phyloP scores from a whole-genome alignment of 108 stramenopile species.

The Skeletonema menzelii region DNA sequence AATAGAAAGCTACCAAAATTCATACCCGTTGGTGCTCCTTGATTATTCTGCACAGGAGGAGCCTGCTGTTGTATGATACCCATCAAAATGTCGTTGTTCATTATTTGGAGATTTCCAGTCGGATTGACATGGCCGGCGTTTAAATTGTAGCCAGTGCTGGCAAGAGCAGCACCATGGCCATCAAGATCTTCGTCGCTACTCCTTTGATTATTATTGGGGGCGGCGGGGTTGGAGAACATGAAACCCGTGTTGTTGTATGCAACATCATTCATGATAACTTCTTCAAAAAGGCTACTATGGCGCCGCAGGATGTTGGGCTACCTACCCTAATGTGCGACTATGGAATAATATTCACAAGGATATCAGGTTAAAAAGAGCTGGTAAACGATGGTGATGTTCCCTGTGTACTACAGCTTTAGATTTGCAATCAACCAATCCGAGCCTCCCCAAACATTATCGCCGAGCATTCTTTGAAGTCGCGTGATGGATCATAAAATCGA shows the following conservation, averaged over 20 bases:
- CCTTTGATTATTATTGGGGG: neutral
- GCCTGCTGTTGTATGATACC: slow-evolving; percentile 2
- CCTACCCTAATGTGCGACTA: too few relatives aligned
- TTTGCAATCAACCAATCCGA: too few relatives aligned
- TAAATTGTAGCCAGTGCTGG: slow-evolving; percentile 2
- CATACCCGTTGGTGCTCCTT: neutral
- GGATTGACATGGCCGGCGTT: neutral
- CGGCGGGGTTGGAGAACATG: slow-evolving; percentile 17
- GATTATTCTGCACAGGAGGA: neutral
- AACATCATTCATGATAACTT: slow-evolving; percentile 12
- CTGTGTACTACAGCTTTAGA: too few relatives aligned
- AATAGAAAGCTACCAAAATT: slow-evolving; percentile 22
- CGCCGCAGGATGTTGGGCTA: too few relatives aligned
- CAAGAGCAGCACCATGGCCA: slow-evolving; percentile 1
- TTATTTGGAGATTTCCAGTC: slow-evolving; percentile 4
- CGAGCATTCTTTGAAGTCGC: too few relatives aligned
- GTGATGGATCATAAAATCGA: too few relatives aligned
- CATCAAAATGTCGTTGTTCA: neutral
- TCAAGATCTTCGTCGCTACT: neutral
- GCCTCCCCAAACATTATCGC: too few relatives aligned
- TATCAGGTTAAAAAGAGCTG: too few relatives aligned
- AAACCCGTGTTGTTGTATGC: neutral
- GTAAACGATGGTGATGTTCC: too few relatives aligned
- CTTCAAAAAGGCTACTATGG: too few relatives aligned
- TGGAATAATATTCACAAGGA: too few relatives aligned